These are phyloP conservation scores for Phoma sp. DNA, from an alignment of 2,329 filamentous ascomycete genomes.

Conservation along the genomic window DNA sequence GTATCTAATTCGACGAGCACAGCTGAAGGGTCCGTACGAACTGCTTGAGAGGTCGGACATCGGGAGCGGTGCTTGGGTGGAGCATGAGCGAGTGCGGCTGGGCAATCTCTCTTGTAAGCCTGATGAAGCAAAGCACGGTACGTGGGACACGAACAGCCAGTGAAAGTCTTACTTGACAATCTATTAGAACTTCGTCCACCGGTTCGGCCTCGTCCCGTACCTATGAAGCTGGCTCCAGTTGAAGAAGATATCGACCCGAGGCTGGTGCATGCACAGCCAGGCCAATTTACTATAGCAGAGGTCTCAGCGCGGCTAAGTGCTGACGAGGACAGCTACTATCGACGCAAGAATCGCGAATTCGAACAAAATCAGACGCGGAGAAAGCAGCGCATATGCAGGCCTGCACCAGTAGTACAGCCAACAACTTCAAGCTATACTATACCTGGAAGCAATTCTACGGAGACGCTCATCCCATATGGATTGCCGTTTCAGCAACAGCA, in stretches of 20 bases:
- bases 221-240: neutral
- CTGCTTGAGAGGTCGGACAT: slow-evolving; percentile 12
- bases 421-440: neutral
- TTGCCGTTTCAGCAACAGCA: neutral
- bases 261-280: slow-evolving; percentile 18
- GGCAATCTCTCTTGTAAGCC: neutral
- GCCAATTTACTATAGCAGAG: slow-evolving; percentile 6
- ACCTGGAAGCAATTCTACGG: neutral
- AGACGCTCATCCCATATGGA: neutral
- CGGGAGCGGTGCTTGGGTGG: slow-evolving; percentile 16
- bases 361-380: neutral
- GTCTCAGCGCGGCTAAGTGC: slow-evolving; percentile 3
- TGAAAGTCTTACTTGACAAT: neutral
- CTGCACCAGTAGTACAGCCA: neutral
- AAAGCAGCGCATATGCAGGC: neutral
- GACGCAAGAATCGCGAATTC: slow-evolving; percentile 2
- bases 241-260: slow-evolving; percentile 19
- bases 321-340: slow-evolving; percentile 17
- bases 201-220: neutral
- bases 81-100: slow-evolving; percentile 7
- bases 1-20: slow-evolving; percentile 21
- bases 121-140: slow-evolving; percentile 1
- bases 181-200: neutral
- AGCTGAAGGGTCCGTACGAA: slow-evolving; percentile 22
- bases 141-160: neutral